These are phyloP conservation scores for Fraxinus angustifolia DNA, from an alignment of 305 asterid genomes.

Conservation along the genomic window DNA sequence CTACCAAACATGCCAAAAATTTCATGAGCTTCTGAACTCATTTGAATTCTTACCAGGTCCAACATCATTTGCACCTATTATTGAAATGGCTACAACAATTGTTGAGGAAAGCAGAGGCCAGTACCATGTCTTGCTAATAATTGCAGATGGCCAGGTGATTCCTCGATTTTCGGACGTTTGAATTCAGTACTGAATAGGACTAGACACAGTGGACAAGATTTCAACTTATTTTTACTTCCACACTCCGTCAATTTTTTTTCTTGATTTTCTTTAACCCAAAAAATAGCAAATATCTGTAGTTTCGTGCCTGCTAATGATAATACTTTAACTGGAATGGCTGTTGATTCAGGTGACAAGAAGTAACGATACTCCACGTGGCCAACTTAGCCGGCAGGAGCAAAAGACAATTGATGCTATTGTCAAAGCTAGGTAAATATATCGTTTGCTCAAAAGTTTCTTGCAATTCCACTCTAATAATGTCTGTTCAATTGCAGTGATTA, in stretches of 20 bases:
- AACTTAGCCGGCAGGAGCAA: conserved; percentile 46
- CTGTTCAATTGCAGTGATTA: conserved; percentile 32
- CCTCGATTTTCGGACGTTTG: not conserved
- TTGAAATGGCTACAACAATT: conserved; percentile 48
- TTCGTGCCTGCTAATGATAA: not conserved
- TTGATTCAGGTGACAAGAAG: conserved; percentile 47
- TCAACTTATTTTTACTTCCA: not conserved
- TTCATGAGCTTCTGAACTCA: not conserved
- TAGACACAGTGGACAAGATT: not conserved
- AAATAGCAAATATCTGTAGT: not conserved
- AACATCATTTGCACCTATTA: conserved; percentile 52
- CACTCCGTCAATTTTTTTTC: not conserved
- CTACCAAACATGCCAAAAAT: not conserved
- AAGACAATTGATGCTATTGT: conserved; percentile 57
- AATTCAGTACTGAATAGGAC: not conserved
- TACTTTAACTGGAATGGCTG: not conserved
- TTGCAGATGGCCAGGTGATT: conserved; percentile 54
- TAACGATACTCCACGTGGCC: conserved; percentile 36
- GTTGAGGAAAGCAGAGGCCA: conserved; percentile 53
- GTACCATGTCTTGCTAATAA: conserved; percentile 52
- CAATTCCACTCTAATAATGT: conserved; percentile 4
- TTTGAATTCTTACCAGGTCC: conserved; percentile 30
- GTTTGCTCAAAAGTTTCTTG: not conserved
- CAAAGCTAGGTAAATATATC: conserved; percentile 40
- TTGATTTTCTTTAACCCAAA: not conserved